Conservation (phyloP, 2,329 filamentous ascomycete species). For the Karstenula rhodostoma region DNA sequence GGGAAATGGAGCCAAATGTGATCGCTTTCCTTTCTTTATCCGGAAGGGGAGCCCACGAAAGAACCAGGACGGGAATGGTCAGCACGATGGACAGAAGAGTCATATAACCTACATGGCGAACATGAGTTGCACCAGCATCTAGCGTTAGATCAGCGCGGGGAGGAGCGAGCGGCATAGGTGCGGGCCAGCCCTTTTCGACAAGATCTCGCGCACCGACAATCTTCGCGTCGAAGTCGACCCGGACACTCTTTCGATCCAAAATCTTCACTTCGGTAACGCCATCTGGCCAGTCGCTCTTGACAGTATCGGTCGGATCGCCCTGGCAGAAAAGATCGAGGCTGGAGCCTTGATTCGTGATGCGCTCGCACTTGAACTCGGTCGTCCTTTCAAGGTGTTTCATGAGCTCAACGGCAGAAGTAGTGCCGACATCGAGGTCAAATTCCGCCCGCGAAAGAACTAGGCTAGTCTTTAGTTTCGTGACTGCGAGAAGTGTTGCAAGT, state of each 20-base stretch:
- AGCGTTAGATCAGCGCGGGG: conserved; percentile 56
- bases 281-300: conserved; percentile 32
- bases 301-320: conserved; percentile 16
- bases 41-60: conserved; percentile 72
- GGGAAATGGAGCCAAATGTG: conserved; percentile 62
- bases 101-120: conserved; percentile 58
- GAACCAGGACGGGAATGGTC: conserved; percentile 61
- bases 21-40: conserved; percentile 47
- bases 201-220: conserved; percentile 60
- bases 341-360: conserved; percentile 33
- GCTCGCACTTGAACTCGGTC: conserved; percentile 69
- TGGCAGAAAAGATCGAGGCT: conserved; percentile 31
- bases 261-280: conserved; percentile 30
- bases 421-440: conserved; percentile 63
- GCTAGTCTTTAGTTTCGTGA: conserved; percentile 69
- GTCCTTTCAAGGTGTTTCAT: conserved; percentile 63
- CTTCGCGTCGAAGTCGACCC: conserved; percentile 58
- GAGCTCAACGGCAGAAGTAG: conserved; percentile 45
- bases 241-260: conserved; percentile 35
- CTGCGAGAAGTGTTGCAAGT: conserved; percentile 56
- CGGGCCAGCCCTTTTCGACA: conserved; percentile 44
- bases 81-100: conserved; percentile 46
- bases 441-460: conserved; percentile 72
- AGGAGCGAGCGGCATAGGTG: conserved; percentile 54
- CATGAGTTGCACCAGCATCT: conserved; percentile 61